Percentiles rank a stretch among this genome's conserved stretches.
phyloP scores from a whole-genome alignment of 306 rosid genomes.

The Trifolium subterraneum region DNA sequence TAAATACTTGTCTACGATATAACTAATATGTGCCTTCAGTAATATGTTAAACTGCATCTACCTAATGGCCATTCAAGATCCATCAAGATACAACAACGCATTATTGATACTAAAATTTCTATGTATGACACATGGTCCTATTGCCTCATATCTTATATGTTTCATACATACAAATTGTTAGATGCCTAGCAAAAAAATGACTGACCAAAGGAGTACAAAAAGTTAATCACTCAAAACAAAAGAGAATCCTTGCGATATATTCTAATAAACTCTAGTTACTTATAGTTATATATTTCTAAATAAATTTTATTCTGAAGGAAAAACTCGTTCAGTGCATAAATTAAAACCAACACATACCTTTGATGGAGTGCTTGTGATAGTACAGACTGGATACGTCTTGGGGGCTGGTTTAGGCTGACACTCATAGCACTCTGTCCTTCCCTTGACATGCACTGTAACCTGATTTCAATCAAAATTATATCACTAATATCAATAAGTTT shows the following conservation, averaged over 20 bases:
- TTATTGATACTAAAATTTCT: background rate
- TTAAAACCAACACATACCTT: constrained; percentile 63
- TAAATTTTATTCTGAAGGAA: background rate
- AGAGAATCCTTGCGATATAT: background rate
- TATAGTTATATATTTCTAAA: constrained; percentile 7
- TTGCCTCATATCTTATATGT: constrained; percentile 3
- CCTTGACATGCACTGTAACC: constrained; percentile 98
- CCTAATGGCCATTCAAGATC: constrained; percentile 19
- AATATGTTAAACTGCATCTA: constrained; percentile 9
- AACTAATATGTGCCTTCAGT: constrained; percentile 7
- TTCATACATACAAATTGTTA: background rate
- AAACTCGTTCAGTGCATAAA: background rate
- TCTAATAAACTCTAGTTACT: background rate
- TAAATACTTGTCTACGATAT: background rate
- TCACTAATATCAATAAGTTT: constrained; percentile 39
- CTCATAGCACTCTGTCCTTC: constrained; percentile 96
- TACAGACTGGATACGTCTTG: constrained; percentile 97
- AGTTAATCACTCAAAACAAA: background rate
- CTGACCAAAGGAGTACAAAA: constrained; percentile 13
- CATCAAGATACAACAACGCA: constrained; percentile 19
- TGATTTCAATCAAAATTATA: constrained; percentile 49
- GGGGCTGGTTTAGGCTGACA: constrained; percentile 99
- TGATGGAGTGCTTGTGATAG: constrained; percentile 97
- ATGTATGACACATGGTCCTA: background rate
- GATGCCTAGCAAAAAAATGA: constrained; percentile 2